A percentile compares a stretch with the other conserved stretches of the same genome.
Conservation (phyloP, 2,329 filamentous ascomycete genomes). For the Cercospora berteroae region DNA sequence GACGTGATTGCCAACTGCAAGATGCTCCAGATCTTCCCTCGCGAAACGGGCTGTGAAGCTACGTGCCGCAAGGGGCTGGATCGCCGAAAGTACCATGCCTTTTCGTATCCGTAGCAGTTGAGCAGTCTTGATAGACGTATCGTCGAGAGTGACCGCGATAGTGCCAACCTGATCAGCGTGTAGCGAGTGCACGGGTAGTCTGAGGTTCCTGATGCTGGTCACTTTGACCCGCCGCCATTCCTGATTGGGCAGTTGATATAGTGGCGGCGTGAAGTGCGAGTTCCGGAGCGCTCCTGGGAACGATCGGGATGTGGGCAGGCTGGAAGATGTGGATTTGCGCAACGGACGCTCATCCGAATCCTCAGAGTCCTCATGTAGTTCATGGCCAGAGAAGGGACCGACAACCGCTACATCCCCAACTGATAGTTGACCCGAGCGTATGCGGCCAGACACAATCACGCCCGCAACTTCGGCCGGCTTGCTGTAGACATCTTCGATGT, state of each 20-base stretch:
- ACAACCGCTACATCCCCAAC: slow-evolving; percentile 76
- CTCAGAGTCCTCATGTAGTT: slow-evolving; percentile 37
- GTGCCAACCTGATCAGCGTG: slow-evolving; percentile 84
- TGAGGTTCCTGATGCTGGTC: slow-evolving; percentile 82
- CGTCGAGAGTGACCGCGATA: slow-evolving; percentile 67
- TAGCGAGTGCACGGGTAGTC: slow-evolving; percentile 75
- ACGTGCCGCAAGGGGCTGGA: slow-evolving; percentile 55
- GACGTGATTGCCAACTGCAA: slow-evolving; percentile 67
- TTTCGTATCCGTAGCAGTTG: slow-evolving; percentile 56
- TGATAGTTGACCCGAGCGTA: slow-evolving; percentile 73
- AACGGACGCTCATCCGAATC: slow-evolving; percentile 37
- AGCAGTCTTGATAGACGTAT: slow-evolving; percentile 27
- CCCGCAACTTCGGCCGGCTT: slow-evolving; percentile 45
- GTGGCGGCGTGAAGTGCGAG: slow-evolving; percentile 26
- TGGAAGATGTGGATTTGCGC: slow-evolving; percentile 26
- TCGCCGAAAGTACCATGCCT: slow-evolving; percentile 73
- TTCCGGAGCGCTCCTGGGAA: slow-evolving; percentile 48
- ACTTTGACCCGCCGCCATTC: slow-evolving; percentile 81
- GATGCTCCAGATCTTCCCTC: slow-evolving; percentile 58
- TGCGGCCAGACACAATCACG: slow-evolving; percentile 75
- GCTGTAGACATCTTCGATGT: slow-evolving; percentile 87
- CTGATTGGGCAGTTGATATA: slow-evolving; percentile 39
- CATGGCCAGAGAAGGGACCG: slow-evolving; percentile 60
- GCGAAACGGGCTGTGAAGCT: slow-evolving; percentile 65
- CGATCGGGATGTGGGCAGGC: slow-evolving; percentile 46